Percentiles rank a stretch among this genome's conserved stretches.
phyloP scores from a whole-genome alignment of 768 basidiomycete species.

The Naganishia antarctica region DNA sequence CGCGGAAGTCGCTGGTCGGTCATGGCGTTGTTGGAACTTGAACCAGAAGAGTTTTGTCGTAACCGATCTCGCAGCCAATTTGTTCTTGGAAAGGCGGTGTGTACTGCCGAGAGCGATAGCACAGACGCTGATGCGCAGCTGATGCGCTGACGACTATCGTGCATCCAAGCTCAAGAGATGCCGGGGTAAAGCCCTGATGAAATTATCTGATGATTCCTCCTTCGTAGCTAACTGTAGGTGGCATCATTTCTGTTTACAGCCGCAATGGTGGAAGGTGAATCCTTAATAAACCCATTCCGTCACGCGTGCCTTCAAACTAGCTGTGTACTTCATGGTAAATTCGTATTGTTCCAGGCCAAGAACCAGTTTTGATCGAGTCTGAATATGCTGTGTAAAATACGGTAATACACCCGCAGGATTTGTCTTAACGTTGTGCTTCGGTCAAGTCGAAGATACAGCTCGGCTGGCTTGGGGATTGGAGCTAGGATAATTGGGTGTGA shows the following conservation, averaged over 20 bases:
- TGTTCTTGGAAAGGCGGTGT: slow-evolving; percentile 4
- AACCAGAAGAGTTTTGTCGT: slow-evolving; percentile 1
- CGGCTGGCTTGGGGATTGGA: slow-evolving; percentile 12
- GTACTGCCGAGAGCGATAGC: background rate
- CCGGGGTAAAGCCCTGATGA: background rate
- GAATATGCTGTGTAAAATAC: background rate
- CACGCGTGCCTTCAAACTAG: background rate
- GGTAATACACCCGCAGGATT: background rate
- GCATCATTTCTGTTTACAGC: background rate
- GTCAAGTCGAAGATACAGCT: slow-evolving; percentile 20
- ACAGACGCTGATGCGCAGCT: slow-evolving; percentile 14
- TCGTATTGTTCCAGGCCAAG: slow-evolving; percentile 2
- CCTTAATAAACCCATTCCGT: background rate
- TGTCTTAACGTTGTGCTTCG: slow-evolving; percentile 2
- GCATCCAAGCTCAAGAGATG: background rate
- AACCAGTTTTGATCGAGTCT: background rate
- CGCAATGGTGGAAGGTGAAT: slow-evolving; percentile 12
- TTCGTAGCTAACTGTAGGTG: background rate
- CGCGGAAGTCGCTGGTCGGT: background rate
- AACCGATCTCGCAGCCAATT: slow-evolving; percentile 22
- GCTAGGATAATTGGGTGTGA: too few relatives aligned
- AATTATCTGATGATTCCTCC: slow-evolving; percentile 1
- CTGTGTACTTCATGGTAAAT: background rate
- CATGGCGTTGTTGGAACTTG: background rate
- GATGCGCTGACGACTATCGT: background rate